Base-by-base conservation (phyloP, 73 alveolate species). In the Paramecium octaurelia region DNA sequence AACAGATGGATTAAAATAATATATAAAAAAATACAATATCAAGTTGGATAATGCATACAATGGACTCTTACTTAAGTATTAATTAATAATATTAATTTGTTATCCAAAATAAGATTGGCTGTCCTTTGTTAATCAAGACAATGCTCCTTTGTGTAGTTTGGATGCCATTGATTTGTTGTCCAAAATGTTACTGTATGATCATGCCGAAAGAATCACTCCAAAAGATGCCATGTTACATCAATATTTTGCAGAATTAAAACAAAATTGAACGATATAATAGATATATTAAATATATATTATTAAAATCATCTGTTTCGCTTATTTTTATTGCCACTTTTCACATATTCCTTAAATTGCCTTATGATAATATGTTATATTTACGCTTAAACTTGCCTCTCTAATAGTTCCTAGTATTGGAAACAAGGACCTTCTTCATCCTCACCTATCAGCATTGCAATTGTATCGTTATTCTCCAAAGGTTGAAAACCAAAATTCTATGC, bases 121-220 rank as follows among this genome's bases (percentile, higher is more conserved):
- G 18, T 44, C 71, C 54, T 98, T 98, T 76, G 96, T 98, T 59
- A 97, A 93, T 44, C 76, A 93, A 58, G 96, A 97, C 38, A 98
- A 98, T 86, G 93, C 97, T 92, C 98, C 95, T 92, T 80, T 98
- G 68, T 96, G 97, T 91, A 92, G 96, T 86, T 95, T 94, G 58
- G 99, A 98, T 75, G 99, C 98, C 31, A 92, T 98, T 54, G 99
- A 98, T 92, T 95, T 98, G 80, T 96, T 98, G 60, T 97, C 98
- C 87, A 95, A 98, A 93, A 93, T 98, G 98, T 96, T 98, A 42
- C 97, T 94, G 21, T 97, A 98, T 60, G 99, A 98, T 93, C 97
- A 98, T 88, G 90, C 94, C 18, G 86, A 70, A 73, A 94, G 99
- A 93, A 96, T 98, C 58, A 92, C 97, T 57, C 99, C 99, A 20